phyloP scores from a whole-genome alignment of 148 eudicot genomes.

The Cornus suecica region DNA sequence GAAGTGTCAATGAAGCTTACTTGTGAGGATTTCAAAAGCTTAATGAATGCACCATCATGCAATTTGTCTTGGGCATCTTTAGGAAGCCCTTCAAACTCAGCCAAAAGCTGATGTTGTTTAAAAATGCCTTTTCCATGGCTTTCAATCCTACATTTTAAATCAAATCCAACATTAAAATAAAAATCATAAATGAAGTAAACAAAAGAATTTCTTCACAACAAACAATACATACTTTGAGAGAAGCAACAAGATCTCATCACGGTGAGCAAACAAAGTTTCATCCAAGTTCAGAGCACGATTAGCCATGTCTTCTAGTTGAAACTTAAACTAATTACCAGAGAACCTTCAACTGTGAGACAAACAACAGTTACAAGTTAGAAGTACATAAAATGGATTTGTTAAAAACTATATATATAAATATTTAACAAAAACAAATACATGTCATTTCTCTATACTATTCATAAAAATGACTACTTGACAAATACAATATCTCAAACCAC shows the following conservation, averaged over 20 bases:
- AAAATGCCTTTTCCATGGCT: constrained; percentile 81
- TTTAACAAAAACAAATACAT: too few species aligned
- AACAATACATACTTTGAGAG: constrained; percentile 50
- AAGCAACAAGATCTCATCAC: constrained; percentile 65
- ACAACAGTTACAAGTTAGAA: too few species aligned
- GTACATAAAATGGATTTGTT: too few species aligned
- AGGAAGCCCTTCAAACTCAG: constrained; percentile 64
- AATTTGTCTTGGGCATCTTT: constrained; percentile 43
- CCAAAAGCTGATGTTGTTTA: constrained; percentile 73
- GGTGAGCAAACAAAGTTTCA: constrained; percentile 57
- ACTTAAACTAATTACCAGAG: constrained; percentile 8
- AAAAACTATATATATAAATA: too few species aligned
- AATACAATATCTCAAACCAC: too few species aligned
- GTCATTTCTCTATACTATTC: too few species aligned
- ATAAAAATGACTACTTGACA: too few species aligned
- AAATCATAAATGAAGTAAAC: neutral
- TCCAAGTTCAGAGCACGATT: constrained; percentile 58
- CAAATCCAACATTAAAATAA: neutral
- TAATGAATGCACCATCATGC: constrained; percentile 75
- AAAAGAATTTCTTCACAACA: neutral
- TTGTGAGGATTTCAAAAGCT: constrained; percentile 84
- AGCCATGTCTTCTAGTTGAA: constrained; percentile 39
- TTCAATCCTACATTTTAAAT: constrained; percentile 61
- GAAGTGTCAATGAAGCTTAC: constrained; percentile 20
- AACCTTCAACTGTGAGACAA: constrained; percentile 28